Conservation (phyloP, 2,329 filamentous ascomycete genomes). For the Aplosporella prunicola region DNA sequence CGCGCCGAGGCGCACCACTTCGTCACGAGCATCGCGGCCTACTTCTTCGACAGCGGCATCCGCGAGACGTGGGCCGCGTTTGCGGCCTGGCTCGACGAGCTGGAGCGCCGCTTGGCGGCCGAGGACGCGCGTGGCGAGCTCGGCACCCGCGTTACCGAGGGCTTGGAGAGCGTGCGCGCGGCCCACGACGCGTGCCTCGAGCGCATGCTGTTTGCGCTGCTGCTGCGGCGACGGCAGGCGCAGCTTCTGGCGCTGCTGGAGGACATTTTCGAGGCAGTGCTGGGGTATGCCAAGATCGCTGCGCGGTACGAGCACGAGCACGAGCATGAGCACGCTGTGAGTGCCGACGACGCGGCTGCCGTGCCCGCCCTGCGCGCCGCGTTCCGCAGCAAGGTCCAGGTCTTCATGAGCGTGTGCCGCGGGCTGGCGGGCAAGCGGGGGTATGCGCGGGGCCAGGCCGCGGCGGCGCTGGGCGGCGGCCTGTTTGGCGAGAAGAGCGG, state of each 20-base stretch:
- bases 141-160: constrained; percentile 40
- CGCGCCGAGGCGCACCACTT: constrained; percentile 73
- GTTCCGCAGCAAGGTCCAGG: constrained; percentile 62
- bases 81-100: constrained; percentile 51
- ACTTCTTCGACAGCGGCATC: constrained; percentile 74
- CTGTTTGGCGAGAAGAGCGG: constrained; percentile 21
- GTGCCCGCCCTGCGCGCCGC: constrained; percentile 54
- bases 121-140: constrained; percentile 35
- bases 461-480: constrained; percentile 13
- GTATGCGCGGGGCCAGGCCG: constrained; percentile 18
- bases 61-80: constrained; percentile 64
- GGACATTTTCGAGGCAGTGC: constrained; percentile 63
- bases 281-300: constrained; percentile 51
- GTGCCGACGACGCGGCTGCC: constrained; percentile 23
- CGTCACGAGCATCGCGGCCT: constrained; percentile 59
- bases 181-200: constrained; percentile 67
- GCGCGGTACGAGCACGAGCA: constrained; percentile 17
- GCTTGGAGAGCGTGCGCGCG: constrained; percentile 57
- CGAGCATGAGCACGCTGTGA: constrained; percentile 19
- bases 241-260: constrained; percentile 65
- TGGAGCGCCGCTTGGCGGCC: constrained; percentile 49
- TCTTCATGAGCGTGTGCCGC: constrained; percentile 65
- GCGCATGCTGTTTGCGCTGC: constrained; percentile 61
- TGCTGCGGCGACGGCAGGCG: constrained; percentile 65
- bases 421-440: constrained; percentile 56